Conservation (phyloP, 2,329 filamentous ascomycete genomes). For the Exophiala dermatitidis region DNA sequence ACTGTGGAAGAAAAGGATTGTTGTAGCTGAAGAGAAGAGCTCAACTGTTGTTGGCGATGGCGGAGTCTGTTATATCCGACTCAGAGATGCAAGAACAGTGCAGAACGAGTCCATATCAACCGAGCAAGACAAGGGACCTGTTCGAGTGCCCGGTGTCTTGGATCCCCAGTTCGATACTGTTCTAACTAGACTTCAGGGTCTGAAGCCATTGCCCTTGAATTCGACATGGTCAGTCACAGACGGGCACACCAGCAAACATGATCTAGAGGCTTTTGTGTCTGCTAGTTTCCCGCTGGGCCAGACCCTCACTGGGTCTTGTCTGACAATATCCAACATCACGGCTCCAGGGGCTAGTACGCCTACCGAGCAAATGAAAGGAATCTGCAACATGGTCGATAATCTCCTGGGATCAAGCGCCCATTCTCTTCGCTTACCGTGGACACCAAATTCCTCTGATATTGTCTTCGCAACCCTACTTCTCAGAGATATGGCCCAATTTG, state of each 20-base stretch:
- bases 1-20: constrained; percentile 66
- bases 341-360: background rate
- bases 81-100: constrained; percentile 52
- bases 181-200: constrained; percentile 24
- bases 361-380: constrained; percentile 16
- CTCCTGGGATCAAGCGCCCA: constrained; percentile 3
- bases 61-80: constrained; percentile 65
- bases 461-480: constrained; percentile 58
- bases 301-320: constrained; percentile 7
- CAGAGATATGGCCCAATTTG: constrained; percentile 72
- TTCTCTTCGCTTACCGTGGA: background rate
- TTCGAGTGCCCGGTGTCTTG: constrained; percentile 32
- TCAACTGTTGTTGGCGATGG: constrained; percentile 60
- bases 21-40: constrained; percentile 50
- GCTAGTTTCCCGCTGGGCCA: background rate
- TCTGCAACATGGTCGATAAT: constrained; percentile 7
- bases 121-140: background rate
- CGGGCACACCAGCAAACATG: background rate
- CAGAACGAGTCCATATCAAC: constrained; percentile 32
- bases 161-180: constrained; percentile 54
- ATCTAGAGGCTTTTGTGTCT: background rate
- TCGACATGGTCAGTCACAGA: background rate
- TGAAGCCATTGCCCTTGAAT: too few species aligned
- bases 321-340: constrained; percentile 15
- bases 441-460: constrained; percentile 29